Percentiles rank a stretch among this genome's conserved stretches.
Evolutionary conservation across 805 yeast genomes (phyloP).

Genomic region (Metschnikowia lochheadii): DNA sequence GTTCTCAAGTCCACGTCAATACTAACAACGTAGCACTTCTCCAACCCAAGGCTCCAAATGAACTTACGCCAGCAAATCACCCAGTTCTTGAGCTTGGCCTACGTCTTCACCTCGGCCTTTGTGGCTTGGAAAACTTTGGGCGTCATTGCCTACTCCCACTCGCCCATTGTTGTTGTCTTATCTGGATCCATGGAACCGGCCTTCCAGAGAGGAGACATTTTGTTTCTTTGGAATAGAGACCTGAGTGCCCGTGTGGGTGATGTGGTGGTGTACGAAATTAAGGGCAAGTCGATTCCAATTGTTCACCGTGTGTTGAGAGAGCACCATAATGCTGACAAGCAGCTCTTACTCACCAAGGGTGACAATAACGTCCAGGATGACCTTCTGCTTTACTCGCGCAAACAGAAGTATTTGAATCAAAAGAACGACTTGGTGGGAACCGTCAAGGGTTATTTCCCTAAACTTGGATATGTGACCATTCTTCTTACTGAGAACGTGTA

Average conservation of each 20-base stretch:
- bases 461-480: slow-evolving; percentile 86
- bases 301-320: slow-evolving; percentile 92
- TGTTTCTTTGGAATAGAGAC: slow-evolving; percentile 87
- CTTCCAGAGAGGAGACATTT: slow-evolving; percentile 93
- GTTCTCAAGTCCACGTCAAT: slow-evolving; percentile 2
- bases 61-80: slow-evolving; percentile 56
- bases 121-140: slow-evolving; percentile 87
- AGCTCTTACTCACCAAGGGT: slow-evolving; percentile 85
- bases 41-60: slow-evolving; percentile 31
- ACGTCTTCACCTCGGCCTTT: slow-evolving; percentile 83
- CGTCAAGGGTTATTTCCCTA: slow-evolving; percentile 89
- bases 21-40: background rate
- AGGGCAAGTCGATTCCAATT: slow-evolving; percentile 82
- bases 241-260: slow-evolving; percentile 73
- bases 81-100: slow-evolving; percentile 68
- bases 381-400: slow-evolving; percentile 73
- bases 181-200: slow-evolving; percentile 99
- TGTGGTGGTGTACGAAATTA: slow-evolving; percentile 85
- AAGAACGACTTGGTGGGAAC: slow-evolving; percentile 79
- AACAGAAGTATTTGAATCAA: slow-evolving; percentile 72
- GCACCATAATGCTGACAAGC: slow-evolving; percentile 58
- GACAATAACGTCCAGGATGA: slow-evolving; percentile 95
- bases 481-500: slow-evolving; percentile 84
- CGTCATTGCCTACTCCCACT: slow-evolving; percentile 71
- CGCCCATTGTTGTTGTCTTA: slow-evolving; percentile 93